These are phyloP conservation scores for Epichloe gansuensis DNA, from an alignment of 2,329 filamentous ascomycete species.

Conservation along the genomic window DNA sequence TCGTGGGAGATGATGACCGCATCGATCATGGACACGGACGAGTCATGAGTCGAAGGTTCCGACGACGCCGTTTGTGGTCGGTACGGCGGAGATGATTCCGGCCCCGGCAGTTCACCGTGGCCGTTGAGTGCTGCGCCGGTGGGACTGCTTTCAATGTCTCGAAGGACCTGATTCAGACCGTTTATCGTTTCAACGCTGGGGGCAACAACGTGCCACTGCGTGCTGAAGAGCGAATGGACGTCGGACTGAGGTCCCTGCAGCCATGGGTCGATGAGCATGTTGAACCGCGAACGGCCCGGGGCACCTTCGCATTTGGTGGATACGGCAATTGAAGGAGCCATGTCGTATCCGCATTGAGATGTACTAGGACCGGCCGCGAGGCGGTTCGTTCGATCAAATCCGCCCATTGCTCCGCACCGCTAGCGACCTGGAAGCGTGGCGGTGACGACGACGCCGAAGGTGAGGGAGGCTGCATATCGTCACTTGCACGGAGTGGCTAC, in stretches of 20 bases:
- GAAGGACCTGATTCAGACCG: slow-evolving; percentile 40
- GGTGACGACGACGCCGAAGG: neutral
- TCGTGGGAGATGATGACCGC: slow-evolving; percentile 50
- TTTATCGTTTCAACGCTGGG: slow-evolving; percentile 41
- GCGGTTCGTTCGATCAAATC: slow-evolving; percentile 8
- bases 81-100: neutral
- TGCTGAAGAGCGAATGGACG: slow-evolving; percentile 51
- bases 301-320: slow-evolving; percentile 29
- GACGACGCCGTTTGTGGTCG: slow-evolving; percentile 6
- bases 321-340: slow-evolving; percentile 56
- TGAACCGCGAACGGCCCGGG: slow-evolving; percentile 43
- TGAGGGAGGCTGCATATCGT: neutral
- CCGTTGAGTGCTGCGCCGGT: neutral
- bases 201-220: slow-evolving; percentile 48
- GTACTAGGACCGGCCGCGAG: slow-evolving; percentile 37
- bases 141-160: slow-evolving; percentile 29
- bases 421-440: slow-evolving; percentile 7
- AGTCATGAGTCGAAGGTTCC: neutral
- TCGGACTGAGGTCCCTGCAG: slow-evolving; percentile 50
- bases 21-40: slow-evolving; percentile 36
- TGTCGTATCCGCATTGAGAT: slow-evolving; percentile 55
- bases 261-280: slow-evolving; percentile 56
- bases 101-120: neutral
- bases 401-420: slow-evolving; percentile 10
- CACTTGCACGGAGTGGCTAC: neutral